phyloP scores from a whole-genome alignment of 257 asterid genomes.

The Cruciata laevipes region DNA sequence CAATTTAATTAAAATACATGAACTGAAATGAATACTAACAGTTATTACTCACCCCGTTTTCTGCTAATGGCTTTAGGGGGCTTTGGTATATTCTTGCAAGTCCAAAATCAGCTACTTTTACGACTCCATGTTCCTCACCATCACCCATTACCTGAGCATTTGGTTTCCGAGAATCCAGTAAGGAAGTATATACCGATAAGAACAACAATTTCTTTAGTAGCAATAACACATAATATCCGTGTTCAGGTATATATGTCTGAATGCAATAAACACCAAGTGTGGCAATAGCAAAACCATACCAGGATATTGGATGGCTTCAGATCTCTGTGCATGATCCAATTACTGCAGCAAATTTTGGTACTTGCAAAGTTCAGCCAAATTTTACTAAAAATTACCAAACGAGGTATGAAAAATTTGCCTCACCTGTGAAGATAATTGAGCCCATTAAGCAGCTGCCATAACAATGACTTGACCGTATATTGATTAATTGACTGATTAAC shows the following conservation, averaged over 20 bases:
- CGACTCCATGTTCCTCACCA: slow-evolving; percentile 95
- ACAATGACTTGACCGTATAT: slow-evolving; percentile 73
- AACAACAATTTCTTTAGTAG: background rate
- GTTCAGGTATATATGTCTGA: background rate
- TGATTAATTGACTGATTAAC: slow-evolving; percentile 76
- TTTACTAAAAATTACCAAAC: background rate
- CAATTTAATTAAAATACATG: slow-evolving; percentile 6
- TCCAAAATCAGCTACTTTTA: slow-evolving; percentile 96
- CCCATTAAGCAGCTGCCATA: slow-evolving; percentile 99
- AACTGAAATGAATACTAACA: slow-evolving; percentile 1
- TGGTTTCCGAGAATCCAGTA: slow-evolving; percentile 13
- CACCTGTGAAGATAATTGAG: slow-evolving; percentile 94
- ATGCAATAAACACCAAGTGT: background rate
- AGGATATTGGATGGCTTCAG: slow-evolving; percentile 95
- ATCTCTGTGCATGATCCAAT: slow-evolving; percentile 97
- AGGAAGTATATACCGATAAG: slow-evolving; percentile 11
- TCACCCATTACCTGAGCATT: slow-evolving; percentile 89
- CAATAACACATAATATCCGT: too few relatives aligned
- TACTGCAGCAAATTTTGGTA: slow-evolving; percentile 47
- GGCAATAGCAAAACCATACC: slow-evolving; percentile 34
- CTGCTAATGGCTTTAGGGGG: slow-evolving; percentile 77
- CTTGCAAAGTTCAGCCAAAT: background rate
- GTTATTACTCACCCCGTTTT: slow-evolving; percentile 74
- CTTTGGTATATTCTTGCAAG: slow-evolving; percentile 97
- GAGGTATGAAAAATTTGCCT: slow-evolving; percentile 13